Evolutionary conservation across 106 monocot genomes (phyloP), one percentile per base, ranked within the genome.

Genomic region (Platanthera zijinensis): DNA sequence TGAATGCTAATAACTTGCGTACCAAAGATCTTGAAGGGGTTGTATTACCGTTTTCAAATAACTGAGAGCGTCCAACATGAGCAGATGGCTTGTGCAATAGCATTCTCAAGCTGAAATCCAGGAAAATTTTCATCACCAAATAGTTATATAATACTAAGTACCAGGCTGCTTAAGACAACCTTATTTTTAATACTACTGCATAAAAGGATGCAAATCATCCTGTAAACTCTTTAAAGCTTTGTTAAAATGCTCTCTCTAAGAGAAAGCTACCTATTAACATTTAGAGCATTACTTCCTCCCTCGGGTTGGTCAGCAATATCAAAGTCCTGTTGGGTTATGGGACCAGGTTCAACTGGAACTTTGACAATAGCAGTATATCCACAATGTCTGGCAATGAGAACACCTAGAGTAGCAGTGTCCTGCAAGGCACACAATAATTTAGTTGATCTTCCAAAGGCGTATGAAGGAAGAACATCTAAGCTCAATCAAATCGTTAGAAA

Each of bases 321-420:
- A 75, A 92, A 78, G 22, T 92, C 88, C 61, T 82, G 79, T 49
- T 71, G 66, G 5, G 49, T 62, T 48, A 79, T 64, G 86, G 72
- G 22, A 19, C 71, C 32, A 80, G 76, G 80, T 75, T 84, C 84
- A 7, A 80, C 73, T 78, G 84, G 85, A 77, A 95, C 92, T 82
- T 90, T 88, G 14, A 95, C 92, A 71, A 87, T 76, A 71, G 90
- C 92, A 51, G 90, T 92, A 74, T 86, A 90, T 77, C 95, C 95
- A 84, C 88, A 92, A 81, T 95, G 84, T 84, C 83, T 88, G 47
- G 90, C 86, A 71, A 90, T 78, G 32, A 95, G 92, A 39, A 92
- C 90, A 77, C 92, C 90, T 69, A 95, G 70, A 78, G 92, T 95
- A 57, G 89, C 85, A 84, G 88, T 92, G 82, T 95, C 95, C 95